Conservation (phyloP, 179 eudicot species). For the Vitellaria paradoxa region DNA sequence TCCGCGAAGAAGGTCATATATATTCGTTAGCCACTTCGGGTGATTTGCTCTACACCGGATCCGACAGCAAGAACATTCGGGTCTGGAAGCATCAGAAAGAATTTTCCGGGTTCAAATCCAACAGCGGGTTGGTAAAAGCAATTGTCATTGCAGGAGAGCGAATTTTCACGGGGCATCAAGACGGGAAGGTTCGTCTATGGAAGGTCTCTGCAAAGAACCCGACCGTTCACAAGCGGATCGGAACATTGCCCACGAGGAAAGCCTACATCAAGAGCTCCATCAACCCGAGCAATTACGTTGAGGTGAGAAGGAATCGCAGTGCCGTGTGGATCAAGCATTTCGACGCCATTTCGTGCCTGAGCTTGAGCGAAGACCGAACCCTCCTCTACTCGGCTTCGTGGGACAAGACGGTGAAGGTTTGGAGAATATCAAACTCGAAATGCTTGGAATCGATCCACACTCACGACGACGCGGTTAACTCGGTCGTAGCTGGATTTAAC, state of each 20-base stretch:
- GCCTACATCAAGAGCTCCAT: slow-evolving; percentile 61
- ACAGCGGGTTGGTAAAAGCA: slow-evolving; percentile 77
- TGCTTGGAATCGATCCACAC: slow-evolving; percentile 70
- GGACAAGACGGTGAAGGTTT: slow-evolving; percentile 72
- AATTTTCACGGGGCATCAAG: slow-evolving; percentile 82
- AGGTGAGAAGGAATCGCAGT: slow-evolving; percentile 38
- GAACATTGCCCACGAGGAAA: slow-evolving; percentile 65
- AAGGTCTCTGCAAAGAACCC: slow-evolving; percentile 58
- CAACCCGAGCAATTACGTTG: slow-evolving; percentile 61
- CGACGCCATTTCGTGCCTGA: slow-evolving; percentile 75
- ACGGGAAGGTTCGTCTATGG: slow-evolving; percentile 83
- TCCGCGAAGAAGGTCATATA: slow-evolving; percentile 85
- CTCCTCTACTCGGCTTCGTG: slow-evolving; percentile 70
- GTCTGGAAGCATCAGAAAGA: slow-evolving; percentile 87
- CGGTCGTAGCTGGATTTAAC: slow-evolving; percentile 63
- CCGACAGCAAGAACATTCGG: slow-evolving; percentile 82
- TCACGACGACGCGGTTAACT: slow-evolving; percentile 87
- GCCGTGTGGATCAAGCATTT: slow-evolving; percentile 61
- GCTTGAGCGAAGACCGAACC: slow-evolving; percentile 57
- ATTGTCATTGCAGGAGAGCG: slow-evolving; percentile 58
- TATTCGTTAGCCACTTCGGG: slow-evolving; percentile 80
- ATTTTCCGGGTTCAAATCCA: slow-evolving; percentile 77
- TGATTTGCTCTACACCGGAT: slow-evolving; percentile 74
- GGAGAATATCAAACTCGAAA: slow-evolving; percentile 62
- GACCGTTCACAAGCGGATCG: slow-evolving; percentile 53